phyloP scores from a whole-genome alignment of 139 green algal genomes.

The Coelastrella sp. region DNA sequence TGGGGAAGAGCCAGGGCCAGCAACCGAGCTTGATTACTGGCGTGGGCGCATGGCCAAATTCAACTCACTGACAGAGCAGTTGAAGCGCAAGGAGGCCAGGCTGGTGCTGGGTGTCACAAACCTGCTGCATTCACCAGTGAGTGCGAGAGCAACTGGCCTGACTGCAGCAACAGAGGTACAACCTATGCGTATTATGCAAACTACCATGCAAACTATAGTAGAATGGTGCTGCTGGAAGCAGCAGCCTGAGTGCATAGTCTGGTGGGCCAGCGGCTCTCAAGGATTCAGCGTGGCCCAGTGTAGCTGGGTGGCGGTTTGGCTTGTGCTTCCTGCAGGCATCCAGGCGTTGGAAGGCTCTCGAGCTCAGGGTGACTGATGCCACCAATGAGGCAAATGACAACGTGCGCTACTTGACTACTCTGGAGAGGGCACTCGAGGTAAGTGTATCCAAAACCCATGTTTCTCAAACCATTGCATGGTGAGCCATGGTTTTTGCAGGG shows the following conservation, averaged over 20 bases:
- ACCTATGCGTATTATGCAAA: too few relatives aligned
- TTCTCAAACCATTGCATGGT: too few relatives aligned
- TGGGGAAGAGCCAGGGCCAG: constrained; percentile 79
- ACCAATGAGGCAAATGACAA: constrained; percentile 95
- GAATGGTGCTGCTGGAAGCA: too few relatives aligned
- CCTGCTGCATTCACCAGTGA: constrained; percentile 27
- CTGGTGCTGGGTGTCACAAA: constrained; percentile 73
- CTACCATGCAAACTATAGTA: too few relatives aligned
- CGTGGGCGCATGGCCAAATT: constrained; percentile 84
- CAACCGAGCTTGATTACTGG: constrained; percentile 94
- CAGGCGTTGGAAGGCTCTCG: constrained; percentile 87
- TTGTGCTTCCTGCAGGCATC: constrained; percentile 43
- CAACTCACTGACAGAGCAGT: constrained; percentile 88
- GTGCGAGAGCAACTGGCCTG: not conserved
- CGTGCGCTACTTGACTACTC: constrained; percentile 91
- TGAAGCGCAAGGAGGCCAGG: constrained; percentile 83
- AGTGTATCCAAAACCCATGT: not conserved
- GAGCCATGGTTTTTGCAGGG: too few relatives aligned
- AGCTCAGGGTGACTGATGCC: constrained; percentile 84
- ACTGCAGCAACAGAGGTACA: too few relatives aligned
- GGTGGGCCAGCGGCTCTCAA: too few relatives aligned
- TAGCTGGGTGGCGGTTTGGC: too few relatives aligned
- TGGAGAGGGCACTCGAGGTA: constrained; percentile 88
- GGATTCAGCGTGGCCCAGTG: too few relatives aligned
- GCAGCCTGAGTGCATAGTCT: too few relatives aligned